A percentile compares a stretch with the other conserved stretches of the same genome.
Conservation (phyloP, 352 stramenopile genomes). For the Globisporangium emineosum region DNA sequence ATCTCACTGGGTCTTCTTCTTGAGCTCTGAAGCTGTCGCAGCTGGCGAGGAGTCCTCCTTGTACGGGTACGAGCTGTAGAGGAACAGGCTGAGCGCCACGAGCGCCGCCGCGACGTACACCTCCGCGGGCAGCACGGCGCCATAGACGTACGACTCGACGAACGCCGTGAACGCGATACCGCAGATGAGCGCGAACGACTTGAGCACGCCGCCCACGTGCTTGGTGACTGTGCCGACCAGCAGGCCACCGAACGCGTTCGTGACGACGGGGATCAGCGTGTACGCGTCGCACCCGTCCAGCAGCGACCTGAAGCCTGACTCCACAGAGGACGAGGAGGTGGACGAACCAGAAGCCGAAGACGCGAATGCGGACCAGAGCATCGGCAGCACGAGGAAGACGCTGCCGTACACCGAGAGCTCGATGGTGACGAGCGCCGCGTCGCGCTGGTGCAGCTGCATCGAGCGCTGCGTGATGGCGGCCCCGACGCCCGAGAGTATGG, state of each 20-base stretch:
- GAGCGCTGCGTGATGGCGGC: constrained; percentile 74
- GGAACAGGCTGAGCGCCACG: constrained; percentile 59
- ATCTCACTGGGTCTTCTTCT: constrained; percentile 10
- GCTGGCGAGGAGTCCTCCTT: neutral
- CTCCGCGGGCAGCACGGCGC: constrained; percentile 46
- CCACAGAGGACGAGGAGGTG: constrained; percentile 5
- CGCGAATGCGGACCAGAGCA: constrained; percentile 31
- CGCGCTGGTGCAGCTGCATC: constrained; percentile 71
- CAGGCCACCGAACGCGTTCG: constrained; percentile 76
- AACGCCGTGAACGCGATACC: constrained; percentile 87
- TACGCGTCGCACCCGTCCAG: constrained; percentile 72
- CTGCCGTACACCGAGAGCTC: constrained; percentile 78
- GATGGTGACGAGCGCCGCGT: constrained; percentile 75
- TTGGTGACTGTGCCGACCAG: constrained; percentile 89
- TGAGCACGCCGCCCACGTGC: constrained; percentile 87
- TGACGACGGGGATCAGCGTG: constrained; percentile 79
- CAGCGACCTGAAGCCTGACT: constrained; percentile 21
- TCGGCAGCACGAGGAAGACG: constrained; percentile 58
- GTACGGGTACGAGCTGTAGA: constrained; percentile 80
- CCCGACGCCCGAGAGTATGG: constrained; percentile 71
- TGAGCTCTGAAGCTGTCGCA: neutral
- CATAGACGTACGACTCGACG: constrained; percentile 73
- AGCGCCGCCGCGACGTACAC: constrained; percentile 71
- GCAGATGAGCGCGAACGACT: constrained; percentile 86
- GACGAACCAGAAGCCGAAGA: constrained; percentile 13